Percentiles rank a stretch among this genome's conserved stretches.
Evolutionary conservation across 2,329 filamentous ascomycete species (phyloP).

Genomic region (Penicillium sp.): DNA sequence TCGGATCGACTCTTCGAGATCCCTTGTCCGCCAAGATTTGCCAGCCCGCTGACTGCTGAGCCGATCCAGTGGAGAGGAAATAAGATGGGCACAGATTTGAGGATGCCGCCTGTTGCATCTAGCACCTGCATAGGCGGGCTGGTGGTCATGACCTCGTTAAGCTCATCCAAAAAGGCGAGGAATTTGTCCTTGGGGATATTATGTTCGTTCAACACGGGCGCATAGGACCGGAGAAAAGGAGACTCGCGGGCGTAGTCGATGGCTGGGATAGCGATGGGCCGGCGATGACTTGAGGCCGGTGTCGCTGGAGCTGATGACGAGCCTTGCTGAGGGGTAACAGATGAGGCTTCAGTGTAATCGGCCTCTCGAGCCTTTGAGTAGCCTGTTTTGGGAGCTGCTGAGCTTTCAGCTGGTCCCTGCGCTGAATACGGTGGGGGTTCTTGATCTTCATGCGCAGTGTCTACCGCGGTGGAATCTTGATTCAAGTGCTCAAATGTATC

Average conservation of each 20-base stretch:
- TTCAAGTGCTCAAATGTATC: background rate
- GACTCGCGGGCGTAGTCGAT: constrained; percentile 11
- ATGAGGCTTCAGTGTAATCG: background rate
- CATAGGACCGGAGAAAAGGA: constrained; percentile 19
- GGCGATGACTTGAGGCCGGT: background rate
- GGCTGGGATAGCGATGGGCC: constrained; percentile 19
- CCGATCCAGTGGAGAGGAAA: constrained; percentile 27
- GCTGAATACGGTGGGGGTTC: background rate
- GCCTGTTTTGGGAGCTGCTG: background rate
- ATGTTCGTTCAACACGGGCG: constrained; percentile 7
- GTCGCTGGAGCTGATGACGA: background rate
- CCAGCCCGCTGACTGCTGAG: constrained; percentile 20
- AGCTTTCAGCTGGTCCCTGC: background rate
- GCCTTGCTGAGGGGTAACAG: background rate
- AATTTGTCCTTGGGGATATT: constrained; percentile 18
- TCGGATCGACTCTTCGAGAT: constrained; percentile 27
- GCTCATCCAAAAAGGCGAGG: constrained; percentile 25
- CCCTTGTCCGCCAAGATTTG: constrained; percentile 20
- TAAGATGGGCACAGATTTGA: constrained; percentile 24
- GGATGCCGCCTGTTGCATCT: constrained; percentile 25
- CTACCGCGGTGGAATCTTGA: background rate
- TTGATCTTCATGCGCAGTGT: background rate
- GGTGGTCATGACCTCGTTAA: constrained; percentile 25
- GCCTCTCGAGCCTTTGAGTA: background rate
- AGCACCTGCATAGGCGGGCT: constrained; percentile 29